Percentiles rank a stretch among this genome's conserved stretches.
These are phyloP conservation scores for Oryza glaberrima DNA, from an alignment of 176 grass and related monocot genomes.

Conservation along the genomic window DNA sequence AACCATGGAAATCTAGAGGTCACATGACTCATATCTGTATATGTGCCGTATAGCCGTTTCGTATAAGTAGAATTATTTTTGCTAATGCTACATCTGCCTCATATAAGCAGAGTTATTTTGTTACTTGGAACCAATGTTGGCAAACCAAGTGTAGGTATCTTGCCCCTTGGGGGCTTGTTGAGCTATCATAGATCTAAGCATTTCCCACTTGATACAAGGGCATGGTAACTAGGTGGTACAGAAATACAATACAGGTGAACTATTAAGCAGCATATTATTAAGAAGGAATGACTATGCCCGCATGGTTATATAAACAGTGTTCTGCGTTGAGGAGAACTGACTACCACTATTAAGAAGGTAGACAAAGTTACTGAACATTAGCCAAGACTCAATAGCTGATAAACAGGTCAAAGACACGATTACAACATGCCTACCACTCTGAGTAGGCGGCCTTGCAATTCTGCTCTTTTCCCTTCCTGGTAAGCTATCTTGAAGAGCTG, in stretches of 20 bases:
- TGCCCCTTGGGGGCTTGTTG: neutral
- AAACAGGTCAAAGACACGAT: neutral
- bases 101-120: neutral
- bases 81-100: neutral
- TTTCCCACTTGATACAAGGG: neutral
- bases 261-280: neutral
- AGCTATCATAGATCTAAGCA: neutral
- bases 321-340: neutral
- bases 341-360: neutral
- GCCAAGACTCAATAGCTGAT: neutral
- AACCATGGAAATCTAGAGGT: neutral
- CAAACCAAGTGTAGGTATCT: neutral
- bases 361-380: neutral
- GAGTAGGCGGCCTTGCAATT: slow-evolving; percentile 69
- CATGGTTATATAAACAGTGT: neutral
- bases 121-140: neutral
- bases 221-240: slow-evolving; percentile 16
- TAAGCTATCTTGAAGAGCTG: slow-evolving; percentile 83
- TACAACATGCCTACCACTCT: slow-evolving; percentile 64
- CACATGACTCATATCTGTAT: neutral
- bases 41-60: neutral
- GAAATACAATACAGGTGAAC: neutral
- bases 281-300: neutral
- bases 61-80: neutral
- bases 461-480: slow-evolving; percentile 71